Evolutionary conservation across 768 basidiomycete genomes (phyloP).

Genomic region (Cyclocybe aegerita): DNA sequence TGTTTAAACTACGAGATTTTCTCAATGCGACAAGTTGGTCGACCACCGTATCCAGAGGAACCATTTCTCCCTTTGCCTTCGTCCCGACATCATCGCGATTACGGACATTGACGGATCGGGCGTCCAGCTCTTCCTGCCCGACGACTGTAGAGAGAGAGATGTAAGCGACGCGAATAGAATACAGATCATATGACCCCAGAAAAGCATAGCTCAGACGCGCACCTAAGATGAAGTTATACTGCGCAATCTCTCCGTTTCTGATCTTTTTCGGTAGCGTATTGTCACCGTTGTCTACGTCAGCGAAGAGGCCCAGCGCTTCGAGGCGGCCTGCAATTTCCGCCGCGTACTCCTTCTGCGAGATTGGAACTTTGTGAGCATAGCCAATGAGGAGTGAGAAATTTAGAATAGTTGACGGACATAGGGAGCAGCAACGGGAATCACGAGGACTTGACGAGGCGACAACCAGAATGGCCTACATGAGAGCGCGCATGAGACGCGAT

Average conservation of each 20-base stretch:
- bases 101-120: constrained; percentile 88
- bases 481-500: constrained; percentile 1
- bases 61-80: constrained; percentile 77
- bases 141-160: constrained; percentile 60
- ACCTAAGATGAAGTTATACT: constrained; percentile 99
- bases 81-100: constrained; percentile 92
- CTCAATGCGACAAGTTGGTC: constrained; percentile 75
- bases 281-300: constrained; percentile 89
- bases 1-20: constrained; percentile 39
- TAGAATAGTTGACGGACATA: constrained; percentile 57
- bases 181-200: not conserved
- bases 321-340: constrained; percentile 73
- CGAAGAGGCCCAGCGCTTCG: constrained; percentile 69
- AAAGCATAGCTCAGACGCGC: constrained; percentile 18
- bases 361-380: constrained; percentile 16
- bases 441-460: constrained; percentile 92
- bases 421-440: constrained; percentile 89
- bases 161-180: constrained; percentile 4
- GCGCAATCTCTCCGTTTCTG: constrained; percentile 93
- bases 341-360: constrained; percentile 81
- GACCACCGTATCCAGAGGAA: constrained; percentile 68
- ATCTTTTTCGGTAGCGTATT: constrained; percentile 97
- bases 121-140: constrained; percentile 88
- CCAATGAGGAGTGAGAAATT: not conserved
- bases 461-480: constrained; percentile 91